phyloP scores from a whole-genome alignment of 441 rosid species.

The Macaranga tanarius region DNA sequence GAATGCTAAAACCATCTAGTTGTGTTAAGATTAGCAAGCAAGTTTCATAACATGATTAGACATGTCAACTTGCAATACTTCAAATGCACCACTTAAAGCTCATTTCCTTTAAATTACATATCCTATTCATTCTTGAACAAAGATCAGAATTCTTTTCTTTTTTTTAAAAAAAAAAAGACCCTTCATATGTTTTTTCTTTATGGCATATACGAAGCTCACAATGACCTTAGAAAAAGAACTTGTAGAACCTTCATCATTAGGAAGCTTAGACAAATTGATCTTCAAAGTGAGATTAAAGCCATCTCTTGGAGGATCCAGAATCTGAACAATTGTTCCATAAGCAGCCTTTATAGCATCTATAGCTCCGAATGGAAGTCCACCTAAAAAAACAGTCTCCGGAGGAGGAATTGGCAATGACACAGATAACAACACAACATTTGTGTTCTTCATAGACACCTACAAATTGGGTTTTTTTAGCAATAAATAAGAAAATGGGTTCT shows the following conservation, averaged over 20 bases:
- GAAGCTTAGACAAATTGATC: slow-evolving; percentile 80
- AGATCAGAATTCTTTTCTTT: too few species aligned
- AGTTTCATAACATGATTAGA: background rate
- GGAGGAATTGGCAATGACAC: slow-evolving; percentile 90
- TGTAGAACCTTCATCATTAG: slow-evolving; percentile 77
- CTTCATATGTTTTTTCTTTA: background rate
- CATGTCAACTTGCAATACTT: background rate
- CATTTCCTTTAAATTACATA: too few species aligned
- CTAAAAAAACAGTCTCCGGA: slow-evolving; percentile 63
- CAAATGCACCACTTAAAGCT: too few species aligned
- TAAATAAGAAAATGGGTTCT: background rate
- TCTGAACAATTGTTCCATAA: slow-evolving; percentile 71
- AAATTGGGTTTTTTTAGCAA: background rate
- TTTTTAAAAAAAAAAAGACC: too few species aligned
- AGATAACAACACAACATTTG: slow-evolving; percentile 61
- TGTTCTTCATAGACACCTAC: slow-evolving; percentile 84
- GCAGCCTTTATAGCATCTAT: slow-evolving; percentile 85
- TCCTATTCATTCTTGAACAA: too few species aligned
- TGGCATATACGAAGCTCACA: slow-evolving; percentile 31
- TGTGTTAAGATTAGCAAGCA: background rate
- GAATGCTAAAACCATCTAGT: background rate
- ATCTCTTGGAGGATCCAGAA: slow-evolving; percentile 96
- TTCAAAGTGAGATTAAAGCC: slow-evolving; percentile 91
- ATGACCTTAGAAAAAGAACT: slow-evolving; percentile 52
- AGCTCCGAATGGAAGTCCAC: slow-evolving; percentile 92